Base-by-base conservation (phyloP, 805 yeast species). In the Starmerella bombi region DNA sequence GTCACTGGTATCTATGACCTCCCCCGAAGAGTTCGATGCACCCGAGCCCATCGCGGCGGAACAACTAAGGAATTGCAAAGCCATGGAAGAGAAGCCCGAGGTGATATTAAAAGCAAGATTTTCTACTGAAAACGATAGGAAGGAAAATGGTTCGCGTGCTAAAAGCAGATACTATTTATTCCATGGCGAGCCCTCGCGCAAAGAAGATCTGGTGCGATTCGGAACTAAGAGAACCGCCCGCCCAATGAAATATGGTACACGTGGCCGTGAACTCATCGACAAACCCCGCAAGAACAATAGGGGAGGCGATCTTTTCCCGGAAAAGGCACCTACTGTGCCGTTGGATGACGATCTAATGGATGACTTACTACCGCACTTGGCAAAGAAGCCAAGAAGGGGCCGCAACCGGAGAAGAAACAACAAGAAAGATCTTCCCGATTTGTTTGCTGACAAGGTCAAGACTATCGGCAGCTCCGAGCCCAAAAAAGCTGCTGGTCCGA, bases 171-270 rank as follows among this genome's bases (percentile, higher is more conserved):
- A 77, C 58, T 79, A 79, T 59, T 61, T 76, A 42, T 54, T 75
- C 15, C 77, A 79, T 49, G 88, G 88, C 3, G 85, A 76, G 53
- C 88, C 85, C 3, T 72, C 73, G 12, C 44, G 51, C 21, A 44
- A 42, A 21, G 54, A 50, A 31, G 54, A 51, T 27, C 39, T 46
- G 22, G 48, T 44, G 10, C 39, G 57, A 8, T 53, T 53, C 34
- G 57, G 57, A 27, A 46, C 51, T 3, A 32, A 32, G 30, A 50
- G 57, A n/a, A 44, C 54, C 7, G 42, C 35, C 9, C 23, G 42
- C 32, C 55, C 57, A 1, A 44, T 46, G 51, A 37, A 36, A 46
- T 56, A 40, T 49, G 56, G 44, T 28, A 44, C 25, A 28, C 32
- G 38, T 31, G 40, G 34, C 30, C 25, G 35, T 7, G 52, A 50